These are phyloP conservation scores for Ophiostoma sp. DNA, from an alignment of 2,329 filamentous ascomycete species.

Conservation along the genomic window DNA sequence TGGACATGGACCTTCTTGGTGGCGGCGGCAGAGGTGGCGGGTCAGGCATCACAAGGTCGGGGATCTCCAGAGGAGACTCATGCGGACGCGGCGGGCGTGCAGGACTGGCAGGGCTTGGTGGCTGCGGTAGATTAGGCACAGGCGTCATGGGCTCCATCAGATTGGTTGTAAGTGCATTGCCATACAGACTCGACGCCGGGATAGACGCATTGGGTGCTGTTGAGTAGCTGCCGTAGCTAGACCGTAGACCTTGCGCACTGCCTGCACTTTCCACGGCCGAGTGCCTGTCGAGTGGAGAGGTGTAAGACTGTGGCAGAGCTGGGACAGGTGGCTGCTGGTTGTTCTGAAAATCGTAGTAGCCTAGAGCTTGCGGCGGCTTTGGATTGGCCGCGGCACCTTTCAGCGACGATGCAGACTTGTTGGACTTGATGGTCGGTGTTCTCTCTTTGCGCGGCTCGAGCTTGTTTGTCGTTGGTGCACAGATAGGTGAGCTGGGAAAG, in stretches of 20 bases:
- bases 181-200: slow-evolving; percentile 12
- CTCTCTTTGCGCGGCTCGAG: slow-evolving; percentile 33
- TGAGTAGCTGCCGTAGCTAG: slow-evolving; percentile 23
- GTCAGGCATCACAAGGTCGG: slow-evolving; percentile 33
- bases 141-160: slow-evolving; percentile 19
- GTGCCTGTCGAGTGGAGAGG: neutral
- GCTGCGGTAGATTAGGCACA: neutral
- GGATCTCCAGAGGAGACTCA: slow-evolving; percentile 36
- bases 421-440: slow-evolving; percentile 22
- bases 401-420: neutral
- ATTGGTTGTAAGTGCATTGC: slow-evolving; percentile 25
- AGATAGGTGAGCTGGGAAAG: slow-evolving; percentile 39
- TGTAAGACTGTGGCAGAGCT: slow-evolving; percentile 2
- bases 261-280: neutral
- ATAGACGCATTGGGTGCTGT: slow-evolving; percentile 15
- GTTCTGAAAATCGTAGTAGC: slow-evolving; percentile 22
- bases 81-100: slow-evolving; percentile 36
- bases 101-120: slow-evolving; percentile 30
- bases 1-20: neutral
- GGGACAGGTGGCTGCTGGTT: slow-evolving; percentile 1
- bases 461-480: slow-evolving; percentile 37
- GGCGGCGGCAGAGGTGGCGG: slow-evolving; percentile 20
- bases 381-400: neutral
- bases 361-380: slow-evolving; percentile 7
- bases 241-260: slow-evolving; percentile 12